These are phyloP conservation scores for Heracleum sosnowskyi DNA, from an alignment of 129 eudicot species.

Conservation along the genomic window DNA sequence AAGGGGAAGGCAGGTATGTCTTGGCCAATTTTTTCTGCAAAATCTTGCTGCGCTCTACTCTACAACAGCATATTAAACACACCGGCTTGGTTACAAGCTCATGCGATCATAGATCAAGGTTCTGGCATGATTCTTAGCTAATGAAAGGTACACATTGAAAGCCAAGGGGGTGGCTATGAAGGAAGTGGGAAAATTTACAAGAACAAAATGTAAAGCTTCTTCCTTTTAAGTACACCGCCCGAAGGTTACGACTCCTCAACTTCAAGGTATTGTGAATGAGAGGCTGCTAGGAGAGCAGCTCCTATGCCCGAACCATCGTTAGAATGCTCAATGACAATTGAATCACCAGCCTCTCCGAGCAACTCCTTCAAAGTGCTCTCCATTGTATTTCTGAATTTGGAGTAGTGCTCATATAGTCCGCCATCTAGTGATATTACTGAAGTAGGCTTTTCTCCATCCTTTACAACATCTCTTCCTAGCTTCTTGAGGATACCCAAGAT, in stretches of 20 bases:
- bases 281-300: slow-evolving; percentile 92
- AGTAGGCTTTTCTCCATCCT: slow-evolving; percentile 44
- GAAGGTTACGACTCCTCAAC: slow-evolving; percentile 33
- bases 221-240: slow-evolving; percentile 19
- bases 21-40: neutral
- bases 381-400: slow-evolving; percentile 58
- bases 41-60: neutral
- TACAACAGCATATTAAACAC: slow-evolving; percentile 1
- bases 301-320: slow-evolving; percentile 96
- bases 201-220: slow-evolving; percentile 25
- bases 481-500: slow-evolving; percentile 74
- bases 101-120: neutral
- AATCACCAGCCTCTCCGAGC: slow-evolving; percentile 48
- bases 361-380: slow-evolving; percentile 50
- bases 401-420: slow-evolving; percentile 81
- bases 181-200: slow-evolving; percentile 3
- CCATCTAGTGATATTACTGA: slow-evolving; percentile 88
- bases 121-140: slow-evolving; percentile 7
- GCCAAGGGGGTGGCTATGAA: neutral
- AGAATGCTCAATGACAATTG: slow-evolving; percentile 42
- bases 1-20: neutral
- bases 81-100: slow-evolving; percentile 1
- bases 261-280: slow-evolving; percentile 81
- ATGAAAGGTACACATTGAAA: neutral
- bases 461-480: slow-evolving; percentile 46